Evolutionary conservation across 2,329 filamentous ascomycete species (phyloP), one percentile per base, ranked within the genome.

Genomic region (Massarina eburnea): DNA sequence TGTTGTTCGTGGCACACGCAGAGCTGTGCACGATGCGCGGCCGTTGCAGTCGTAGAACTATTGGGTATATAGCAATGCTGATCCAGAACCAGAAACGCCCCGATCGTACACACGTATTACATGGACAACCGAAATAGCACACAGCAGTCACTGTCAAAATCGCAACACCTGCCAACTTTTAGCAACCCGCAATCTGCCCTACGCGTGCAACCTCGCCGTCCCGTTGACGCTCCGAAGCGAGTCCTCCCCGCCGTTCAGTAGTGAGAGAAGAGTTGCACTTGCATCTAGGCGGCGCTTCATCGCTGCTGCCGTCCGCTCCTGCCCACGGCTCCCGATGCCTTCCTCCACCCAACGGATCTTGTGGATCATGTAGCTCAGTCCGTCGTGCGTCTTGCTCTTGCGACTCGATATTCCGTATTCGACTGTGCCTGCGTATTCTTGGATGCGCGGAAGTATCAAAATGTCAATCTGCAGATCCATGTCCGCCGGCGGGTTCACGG

Each of bases 401-500:
- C 91, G 83, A 54, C 89, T 95, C 56, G 84, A 85, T 45, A 99
- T 81, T 3, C 92, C 92, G 61, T 88, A 90, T 34, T 89, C 81
- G 1, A 86, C 86, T 0, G 83, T 86, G 5, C 84, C 82, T 0
- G 82, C 76, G 64, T 97, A 99, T 49, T 83, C 83, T 52, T 89
- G 80, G 3, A 99, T 75, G 1, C 82, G 78, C 0, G 92, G 94
- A 0, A 97, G 77, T 10, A 99, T 84, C 10, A 96, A 74, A 0
- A 97, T 70, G 14, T 89, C 95, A 54, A 99, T 87, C 57, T 97
- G 89, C 33, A 95, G 73, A 64, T 97, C 94, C 57, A 86, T 85
- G 46, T 86, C 82, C 0, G 76, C 68, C 0, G 84, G 86, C 1
- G 88, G 77, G 1, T 74, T 71, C 52, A 88, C 80, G 0, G 88